These are phyloP conservation scores for Fusarium sp. DNA, from an alignment of 2,329 filamentous ascomycete genomes.

Conservation along the genomic window DNA sequence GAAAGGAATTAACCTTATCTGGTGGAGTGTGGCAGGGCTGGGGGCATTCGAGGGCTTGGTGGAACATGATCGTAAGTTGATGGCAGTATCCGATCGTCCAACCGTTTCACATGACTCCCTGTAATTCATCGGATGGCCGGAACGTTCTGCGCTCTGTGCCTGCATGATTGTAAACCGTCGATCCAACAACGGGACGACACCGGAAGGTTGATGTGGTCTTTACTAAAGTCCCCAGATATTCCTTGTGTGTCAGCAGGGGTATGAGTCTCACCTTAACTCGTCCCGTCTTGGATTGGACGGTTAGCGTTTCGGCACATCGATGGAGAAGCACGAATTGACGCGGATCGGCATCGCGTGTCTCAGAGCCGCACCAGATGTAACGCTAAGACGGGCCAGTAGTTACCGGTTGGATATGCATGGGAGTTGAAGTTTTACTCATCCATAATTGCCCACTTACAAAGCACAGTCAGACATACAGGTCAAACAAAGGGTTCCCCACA, in stretches of 20 bases:
- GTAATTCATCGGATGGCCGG: not conserved
- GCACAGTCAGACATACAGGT: not conserved
- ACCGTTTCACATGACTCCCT: not conserved
- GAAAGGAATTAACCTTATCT: not conserved
- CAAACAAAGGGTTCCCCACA: not conserved
- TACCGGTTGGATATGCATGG: not conserved
- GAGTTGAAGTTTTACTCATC: not conserved
- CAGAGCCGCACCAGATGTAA: not conserved
- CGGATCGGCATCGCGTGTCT: not conserved
- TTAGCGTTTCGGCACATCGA: not conserved
- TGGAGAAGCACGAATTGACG: not conserved
- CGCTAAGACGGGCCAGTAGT: not conserved
- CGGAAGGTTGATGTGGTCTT: not conserved
- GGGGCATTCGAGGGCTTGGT: not conserved
- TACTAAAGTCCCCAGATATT: not conserved
- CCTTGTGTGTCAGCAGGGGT: not conserved
- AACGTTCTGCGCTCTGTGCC: not conserved
- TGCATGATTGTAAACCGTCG: not conserved
- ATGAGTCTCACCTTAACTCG: not conserved
- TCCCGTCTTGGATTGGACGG: not conserved
- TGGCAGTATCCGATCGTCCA: not conserved
- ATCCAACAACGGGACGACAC: constrained; percentile 2
- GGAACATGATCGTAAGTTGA: not conserved
- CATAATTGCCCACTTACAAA: not conserved
- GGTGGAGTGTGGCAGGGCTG: not conserved